These are phyloP conservation scores for Beauveria bassiana DNA, from an alignment of 2,329 filamentous ascomycete genomes.

Conservation along the genomic window DNA sequence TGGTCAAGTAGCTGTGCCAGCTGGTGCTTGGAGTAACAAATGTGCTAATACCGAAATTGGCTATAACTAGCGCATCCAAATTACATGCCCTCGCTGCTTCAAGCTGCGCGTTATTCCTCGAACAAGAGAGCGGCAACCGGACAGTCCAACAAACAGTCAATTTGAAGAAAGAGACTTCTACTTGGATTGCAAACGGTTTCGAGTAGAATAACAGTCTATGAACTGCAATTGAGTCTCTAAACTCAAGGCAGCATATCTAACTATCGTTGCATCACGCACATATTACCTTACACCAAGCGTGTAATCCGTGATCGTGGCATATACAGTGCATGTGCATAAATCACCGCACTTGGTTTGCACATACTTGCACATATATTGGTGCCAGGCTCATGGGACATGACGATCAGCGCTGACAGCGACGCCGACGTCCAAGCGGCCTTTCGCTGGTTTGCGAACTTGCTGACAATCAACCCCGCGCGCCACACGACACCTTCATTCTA, in stretches of 20 bases:
- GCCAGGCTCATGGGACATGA: slow-evolving; percentile 10
- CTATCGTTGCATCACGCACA: not conserved
- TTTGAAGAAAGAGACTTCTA: not conserved
- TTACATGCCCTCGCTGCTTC: not conserved
- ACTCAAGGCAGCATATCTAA: not conserved
- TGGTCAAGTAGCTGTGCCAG: not conserved
- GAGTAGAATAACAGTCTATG: not conserved
- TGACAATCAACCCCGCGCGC: slow-evolving; percentile 11
- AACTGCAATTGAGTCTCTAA: not conserved
- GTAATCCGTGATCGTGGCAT: not conserved
- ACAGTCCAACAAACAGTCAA: not conserved
- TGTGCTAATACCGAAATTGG: not conserved
- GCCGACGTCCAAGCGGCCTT: slow-evolving; percentile 10
- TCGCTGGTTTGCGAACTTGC: slow-evolving; percentile 1
- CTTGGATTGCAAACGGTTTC: not conserved
- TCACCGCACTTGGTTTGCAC: not conserved
- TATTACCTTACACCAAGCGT: not conserved
- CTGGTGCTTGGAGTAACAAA: not conserved
- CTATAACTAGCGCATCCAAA: not conserved
- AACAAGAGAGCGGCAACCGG: not conserved
- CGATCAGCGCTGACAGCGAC: slow-evolving; percentile 9
- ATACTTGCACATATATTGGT: slow-evolving; percentile 6
- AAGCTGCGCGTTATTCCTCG: not conserved
- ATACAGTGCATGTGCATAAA: slow-evolving; percentile 8
- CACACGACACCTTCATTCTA: slow-evolving; percentile 9